Percentiles rank a stretch among this genome's conserved stretches.
Evolutionary conservation across 2,329 filamentous ascomycete genomes (phyloP).

Genomic region (Fusarium abutilonis): DNA sequence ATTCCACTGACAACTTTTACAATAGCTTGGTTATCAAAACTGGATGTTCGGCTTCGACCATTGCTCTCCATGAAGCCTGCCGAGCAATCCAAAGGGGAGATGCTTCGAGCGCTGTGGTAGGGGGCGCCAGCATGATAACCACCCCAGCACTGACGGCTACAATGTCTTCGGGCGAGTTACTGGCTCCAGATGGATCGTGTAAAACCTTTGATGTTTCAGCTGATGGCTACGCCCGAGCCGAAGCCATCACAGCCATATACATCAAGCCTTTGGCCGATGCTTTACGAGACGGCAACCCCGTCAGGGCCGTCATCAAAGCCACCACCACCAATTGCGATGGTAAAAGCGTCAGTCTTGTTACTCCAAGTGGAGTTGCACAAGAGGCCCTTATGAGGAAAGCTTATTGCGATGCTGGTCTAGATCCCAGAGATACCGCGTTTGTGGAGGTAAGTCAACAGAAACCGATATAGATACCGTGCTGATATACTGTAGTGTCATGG

Average conservation of each 20-base stretch:
- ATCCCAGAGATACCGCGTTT: slow-evolving; percentile 28
- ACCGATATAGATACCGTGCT: neutral
- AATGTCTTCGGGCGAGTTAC: slow-evolving; percentile 36
- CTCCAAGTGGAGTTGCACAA: slow-evolving; percentile 41
- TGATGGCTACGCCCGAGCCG: slow-evolving; percentile 1
- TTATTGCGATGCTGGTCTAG: slow-evolving; percentile 41
- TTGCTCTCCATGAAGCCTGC: slow-evolving; percentile 24
- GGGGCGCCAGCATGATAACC: slow-evolving; percentile 6
- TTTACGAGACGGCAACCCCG: slow-evolving; percentile 6
- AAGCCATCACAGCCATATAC: slow-evolving; percentile 10
- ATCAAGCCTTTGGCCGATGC: slow-evolving; percentile 11
- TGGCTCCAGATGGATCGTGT: slow-evolving; percentile 53
- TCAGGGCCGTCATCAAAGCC: neutral
- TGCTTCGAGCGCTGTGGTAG: slow-evolving; percentile 4
- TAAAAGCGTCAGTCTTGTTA: neutral
- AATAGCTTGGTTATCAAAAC: slow-evolving; percentile 11
- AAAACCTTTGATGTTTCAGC: slow-evolving; percentile 13
- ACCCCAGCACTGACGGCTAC: neutral
- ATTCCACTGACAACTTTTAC: neutral
- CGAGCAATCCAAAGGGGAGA: slow-evolving; percentile 13
- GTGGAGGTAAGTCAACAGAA: slow-evolving; percentile 3
- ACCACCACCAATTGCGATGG: slow-evolving; percentile 12
- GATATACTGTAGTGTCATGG: slow-evolving; percentile 28
- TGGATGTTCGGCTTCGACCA: slow-evolving; percentile 1
- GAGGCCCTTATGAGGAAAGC: slow-evolving; percentile 46